These are phyloP conservation scores for Theileria equi DNA, from an alignment of 169 alveolate species.

Conservation along the genomic window DNA sequence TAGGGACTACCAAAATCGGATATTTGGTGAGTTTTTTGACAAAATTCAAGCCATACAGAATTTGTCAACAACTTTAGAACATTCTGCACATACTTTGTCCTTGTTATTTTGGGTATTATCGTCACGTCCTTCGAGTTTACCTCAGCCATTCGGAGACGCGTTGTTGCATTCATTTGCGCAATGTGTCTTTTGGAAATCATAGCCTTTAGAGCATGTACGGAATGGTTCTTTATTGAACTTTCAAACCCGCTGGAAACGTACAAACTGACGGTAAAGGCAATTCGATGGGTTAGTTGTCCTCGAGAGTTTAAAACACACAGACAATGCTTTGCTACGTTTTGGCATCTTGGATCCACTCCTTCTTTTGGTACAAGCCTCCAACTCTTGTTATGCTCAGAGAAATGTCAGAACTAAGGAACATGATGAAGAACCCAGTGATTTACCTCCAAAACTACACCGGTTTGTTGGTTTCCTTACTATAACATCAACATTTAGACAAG, in stretches of 20 bases:
- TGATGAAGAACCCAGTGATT: slow-evolving; percentile 32
- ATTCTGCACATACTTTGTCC: slow-evolving; percentile 23
- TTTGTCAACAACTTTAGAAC: slow-evolving; percentile 53
- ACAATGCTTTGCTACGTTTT: slow-evolving; percentile 15
- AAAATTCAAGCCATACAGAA: slow-evolving; percentile 1
- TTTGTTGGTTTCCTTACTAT: background rate
- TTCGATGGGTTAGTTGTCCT: too few species aligned
- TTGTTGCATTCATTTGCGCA: background rate
- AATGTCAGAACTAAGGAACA: slow-evolving; percentile 39
- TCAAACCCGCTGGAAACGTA: too few species aligned
- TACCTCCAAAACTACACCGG: slow-evolving; percentile 25
- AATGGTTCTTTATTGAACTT: slow-evolving; percentile 6
- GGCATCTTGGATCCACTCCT: slow-evolving; percentile 1
- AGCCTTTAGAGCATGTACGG: slow-evolving; percentile 1
- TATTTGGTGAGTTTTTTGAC: slow-evolving; percentile 22
- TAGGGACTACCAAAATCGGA: slow-evolving; percentile 27
- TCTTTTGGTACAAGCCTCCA: slow-evolving; percentile 48
- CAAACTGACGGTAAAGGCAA: too few species aligned
- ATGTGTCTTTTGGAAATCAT: slow-evolving; percentile 37
- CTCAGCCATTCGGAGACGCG: background rate
- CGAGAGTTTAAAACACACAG: too few species aligned
- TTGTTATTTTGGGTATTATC: slow-evolving; percentile 13
- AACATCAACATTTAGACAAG: background rate
- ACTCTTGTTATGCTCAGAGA: slow-evolving; percentile 55
- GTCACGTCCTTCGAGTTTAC: slow-evolving; percentile 51